Evolutionary conservation across 2,329 filamentous ascomycete genomes (phyloP), one percentile per base, ranked within the genome.

Genomic region (Fusarium concolor): DNA sequence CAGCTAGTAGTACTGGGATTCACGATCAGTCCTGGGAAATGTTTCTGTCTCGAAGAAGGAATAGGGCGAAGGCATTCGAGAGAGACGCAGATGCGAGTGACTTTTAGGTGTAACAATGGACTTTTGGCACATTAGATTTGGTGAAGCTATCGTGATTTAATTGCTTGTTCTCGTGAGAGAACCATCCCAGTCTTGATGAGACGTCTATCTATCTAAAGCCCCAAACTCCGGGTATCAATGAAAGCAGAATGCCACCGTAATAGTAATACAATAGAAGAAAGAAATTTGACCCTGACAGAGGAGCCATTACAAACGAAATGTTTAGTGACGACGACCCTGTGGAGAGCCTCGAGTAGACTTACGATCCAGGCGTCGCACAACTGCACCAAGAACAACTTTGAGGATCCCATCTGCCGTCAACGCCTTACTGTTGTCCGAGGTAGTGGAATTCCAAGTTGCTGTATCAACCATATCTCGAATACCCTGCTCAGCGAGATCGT

Each of bases 391-490:
- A 1, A 97, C 91, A 28, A 88, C 87, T 80, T 97, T 98, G 63
- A 97, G 79, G 42, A 97, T 90, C 0, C 86, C 88, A 3, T 92
- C 87, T 0, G 85, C 90, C 2, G 88, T 89, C 44, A 97, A 81
- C 10, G 70, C 72, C 8, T 65, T 68, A 76, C 57, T 58, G 75
- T 74, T 74, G 65, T 17, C 81, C 24, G 80, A 80, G 20, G 82
- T 78, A 10, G 80, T 81, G 2, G 82, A 84, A 22, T 82, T 86
- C 84, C 91, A 97, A 0, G 92, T 91, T 33, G 94, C 90, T 0
- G 94, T 97, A 78, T 98, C 95, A 17, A 97, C 93, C 74, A 98
- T 97, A 79, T 98, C 95, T 18, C 95, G 83, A 17, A 95, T 77
- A 15, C 84, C 82, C 29, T 84, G 81, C 29, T 84, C 80, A 26